These are phyloP conservation scores for Cyberlindnera nakhonratchasimensis DNA, from an alignment of 805 yeast genomes.

Conservation along the genomic window DNA sequence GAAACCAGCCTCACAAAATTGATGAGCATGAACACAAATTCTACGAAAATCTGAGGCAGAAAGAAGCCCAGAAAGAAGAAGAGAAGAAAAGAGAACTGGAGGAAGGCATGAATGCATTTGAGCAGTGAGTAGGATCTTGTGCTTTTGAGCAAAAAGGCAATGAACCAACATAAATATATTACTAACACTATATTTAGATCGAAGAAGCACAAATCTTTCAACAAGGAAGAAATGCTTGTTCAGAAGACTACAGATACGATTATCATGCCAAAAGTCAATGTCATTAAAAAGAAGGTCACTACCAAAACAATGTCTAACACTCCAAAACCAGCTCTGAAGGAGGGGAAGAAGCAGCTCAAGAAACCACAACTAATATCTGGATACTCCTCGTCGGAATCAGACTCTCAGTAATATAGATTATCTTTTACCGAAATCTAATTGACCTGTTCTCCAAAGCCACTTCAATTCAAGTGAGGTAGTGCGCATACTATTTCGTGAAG, in stretches of 20 bases:
- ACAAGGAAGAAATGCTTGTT: too few species aligned
- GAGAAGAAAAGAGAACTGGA: slow-evolving; percentile 21
- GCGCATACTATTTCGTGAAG: too few species aligned
- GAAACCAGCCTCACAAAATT: slow-evolving; percentile 21
- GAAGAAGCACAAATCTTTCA: slow-evolving; percentile 7
- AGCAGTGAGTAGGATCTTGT: slow-evolving; percentile 17
- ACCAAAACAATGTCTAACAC: neutral
- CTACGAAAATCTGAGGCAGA: slow-evolving; percentile 16
- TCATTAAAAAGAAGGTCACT: slow-evolving; percentile 1
- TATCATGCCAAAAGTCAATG: neutral
- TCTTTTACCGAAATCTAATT: neutral
- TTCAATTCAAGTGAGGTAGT: too few species aligned
- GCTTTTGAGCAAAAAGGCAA: too few species aligned
- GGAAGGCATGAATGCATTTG: slow-evolving; percentile 19
- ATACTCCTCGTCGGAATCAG: slow-evolving; percentile 18
- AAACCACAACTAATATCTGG: neutral
- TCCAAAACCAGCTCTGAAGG: neutral
- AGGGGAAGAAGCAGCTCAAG: neutral
- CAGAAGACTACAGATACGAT: neutral
- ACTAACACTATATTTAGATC: slow-evolving; percentile 11
- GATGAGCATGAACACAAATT: slow-evolving; percentile 22
- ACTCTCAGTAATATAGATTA: slow-evolving; percentile 7
- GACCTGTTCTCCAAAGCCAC: too few species aligned
- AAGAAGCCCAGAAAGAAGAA: slow-evolving; percentile 11
- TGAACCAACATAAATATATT: too few species aligned